These are phyloP conservation scores for Sporisorium exsertum DNA, from an alignment of 1,284 basidiomycete species.

Conservation along the genomic window DNA sequence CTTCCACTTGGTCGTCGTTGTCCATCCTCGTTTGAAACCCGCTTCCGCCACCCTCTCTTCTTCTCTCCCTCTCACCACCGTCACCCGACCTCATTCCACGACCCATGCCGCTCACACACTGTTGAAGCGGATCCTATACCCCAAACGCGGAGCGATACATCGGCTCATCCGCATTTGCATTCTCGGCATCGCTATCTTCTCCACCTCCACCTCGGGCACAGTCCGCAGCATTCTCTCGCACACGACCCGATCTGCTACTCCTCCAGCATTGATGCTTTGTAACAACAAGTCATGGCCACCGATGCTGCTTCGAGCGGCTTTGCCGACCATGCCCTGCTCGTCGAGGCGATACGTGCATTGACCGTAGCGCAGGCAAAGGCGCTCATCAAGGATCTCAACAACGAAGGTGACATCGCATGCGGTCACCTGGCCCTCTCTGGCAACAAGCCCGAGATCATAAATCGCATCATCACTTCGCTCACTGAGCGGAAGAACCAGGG, in stretches of 20 bases:
- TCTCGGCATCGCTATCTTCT: not conserved
- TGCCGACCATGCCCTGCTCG: conserved; percentile 35
- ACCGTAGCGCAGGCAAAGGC: conserved; percentile 57
- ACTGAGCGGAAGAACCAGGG: conserved; percentile 27
- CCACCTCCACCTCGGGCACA: conserved; percentile 21
- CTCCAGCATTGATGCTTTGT: conserved; percentile 15
- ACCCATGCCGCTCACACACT: not conserved
- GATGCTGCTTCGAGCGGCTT: conserved; percentile 33
- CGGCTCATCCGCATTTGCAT: not conserved
- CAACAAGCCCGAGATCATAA: conserved; percentile 56
- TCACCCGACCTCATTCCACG: not conserved
- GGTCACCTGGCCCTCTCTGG: conserved; percentile 48
- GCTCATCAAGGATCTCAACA: conserved; percentile 58
- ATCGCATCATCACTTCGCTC: conserved; percentile 41
- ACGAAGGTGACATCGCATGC: conserved; percentile 38
- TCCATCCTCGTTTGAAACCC: not conserved
- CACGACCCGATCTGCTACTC: not conserved
- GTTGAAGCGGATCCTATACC: conserved; percentile 10
- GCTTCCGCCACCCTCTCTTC: conserved; percentile 9
- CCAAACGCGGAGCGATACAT: not conserved
- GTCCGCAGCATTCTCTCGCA: not conserved
- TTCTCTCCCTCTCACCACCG: not conserved
- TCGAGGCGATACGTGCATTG: conserved; percentile 39
- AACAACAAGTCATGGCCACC: conserved; percentile 28
- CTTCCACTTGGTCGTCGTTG: conserved; percentile 8